Conservation (phyloP, 2,329 filamentous ascomycete genomes). For the Colletotrichum noveboracense region DNA sequence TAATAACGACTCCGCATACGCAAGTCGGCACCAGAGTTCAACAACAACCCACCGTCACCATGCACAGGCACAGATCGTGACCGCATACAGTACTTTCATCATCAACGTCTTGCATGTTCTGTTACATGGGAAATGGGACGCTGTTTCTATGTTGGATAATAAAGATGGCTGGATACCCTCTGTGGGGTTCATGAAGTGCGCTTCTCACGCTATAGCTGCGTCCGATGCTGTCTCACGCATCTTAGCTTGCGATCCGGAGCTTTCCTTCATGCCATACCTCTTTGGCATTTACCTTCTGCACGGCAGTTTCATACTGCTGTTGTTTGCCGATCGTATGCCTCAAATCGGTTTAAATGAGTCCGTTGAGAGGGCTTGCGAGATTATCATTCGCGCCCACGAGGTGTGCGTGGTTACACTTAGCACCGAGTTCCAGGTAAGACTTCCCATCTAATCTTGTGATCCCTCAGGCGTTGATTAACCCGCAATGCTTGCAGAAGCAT, state of each 20-base stretch:
- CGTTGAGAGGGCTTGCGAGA: constrained; percentile 54
- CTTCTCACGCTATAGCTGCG: constrained; percentile 51
- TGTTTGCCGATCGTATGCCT: constrained; percentile 55
- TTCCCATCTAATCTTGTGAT: background rate
- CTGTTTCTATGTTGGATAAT: constrained; percentile 40
- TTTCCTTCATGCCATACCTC: constrained; percentile 57
- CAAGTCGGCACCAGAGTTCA: background rate
- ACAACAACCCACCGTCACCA: background rate
- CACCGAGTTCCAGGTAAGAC: background rate
- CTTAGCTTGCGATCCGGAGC: constrained; percentile 51
- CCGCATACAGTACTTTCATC: background rate
- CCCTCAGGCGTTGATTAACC: background rate
- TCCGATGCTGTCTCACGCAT: constrained; percentile 51
- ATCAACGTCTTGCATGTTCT: background rate
- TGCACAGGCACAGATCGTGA: background rate
- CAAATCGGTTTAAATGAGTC: constrained; percentile 49
- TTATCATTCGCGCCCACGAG: constrained; percentile 55
- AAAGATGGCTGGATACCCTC: constrained; percentile 54
- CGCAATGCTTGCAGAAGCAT: background rate
- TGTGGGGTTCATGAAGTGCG: constrained; percentile 47
- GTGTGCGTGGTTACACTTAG: constrained; percentile 54
- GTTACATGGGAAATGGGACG: background rate
- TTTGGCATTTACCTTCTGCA: constrained; percentile 58
- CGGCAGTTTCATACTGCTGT: constrained; percentile 53
- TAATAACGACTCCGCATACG: background rate